Evolutionary conservation across 352 stramenopile species (phyloP).

Genomic region (Phytophthora melonis): DNA sequence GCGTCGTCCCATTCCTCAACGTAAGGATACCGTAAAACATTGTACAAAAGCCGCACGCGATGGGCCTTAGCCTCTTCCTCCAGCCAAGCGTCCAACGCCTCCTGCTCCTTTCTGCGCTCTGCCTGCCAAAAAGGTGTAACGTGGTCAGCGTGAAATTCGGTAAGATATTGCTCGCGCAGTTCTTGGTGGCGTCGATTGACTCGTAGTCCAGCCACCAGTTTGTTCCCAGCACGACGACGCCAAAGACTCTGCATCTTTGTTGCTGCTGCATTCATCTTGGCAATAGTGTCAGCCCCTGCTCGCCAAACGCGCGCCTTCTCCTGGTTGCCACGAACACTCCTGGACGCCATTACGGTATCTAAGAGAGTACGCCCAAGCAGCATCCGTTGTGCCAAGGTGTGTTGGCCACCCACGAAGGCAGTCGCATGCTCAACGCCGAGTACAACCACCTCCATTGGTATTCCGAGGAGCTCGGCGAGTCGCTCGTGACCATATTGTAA

Average conservation of each 20-base stretch:
- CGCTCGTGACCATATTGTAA: conserved; percentile 74
- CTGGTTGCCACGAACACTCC: conserved; percentile 21
- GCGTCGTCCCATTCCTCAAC: conserved; percentile 65
- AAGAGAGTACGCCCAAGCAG: conserved; percentile 30
- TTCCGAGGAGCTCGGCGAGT: conserved; percentile 56
- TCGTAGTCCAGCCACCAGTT: conserved; percentile 52
- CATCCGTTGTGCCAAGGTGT: not conserved
- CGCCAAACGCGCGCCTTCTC: conserved; percentile 49
- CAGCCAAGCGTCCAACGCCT: conserved; percentile 56
- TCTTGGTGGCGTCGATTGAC: conserved; percentile 40
- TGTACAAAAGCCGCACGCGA: conserved; percentile 47
- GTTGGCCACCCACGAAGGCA: not conserved
- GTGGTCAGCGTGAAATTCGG: conserved; percentile 61
- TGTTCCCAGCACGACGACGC: conserved; percentile 54
- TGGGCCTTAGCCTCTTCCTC: conserved; percentile 42
- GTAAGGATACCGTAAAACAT: conserved; percentile 64
- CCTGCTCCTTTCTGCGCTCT: conserved; percentile 66
- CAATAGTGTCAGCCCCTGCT: conserved; percentile 31
- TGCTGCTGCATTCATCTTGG: conserved; percentile 49
- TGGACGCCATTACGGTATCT: conserved; percentile 20
- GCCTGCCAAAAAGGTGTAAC: conserved; percentile 73
- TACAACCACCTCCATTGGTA: conserved; percentile 55
- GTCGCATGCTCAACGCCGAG: conserved; percentile 27
- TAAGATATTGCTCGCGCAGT: conserved; percentile 59
- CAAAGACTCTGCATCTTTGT: conserved; percentile 61